Conservation (phyloP, 176 grass and related monocot species). For the Aechmea fasciata region DNA sequence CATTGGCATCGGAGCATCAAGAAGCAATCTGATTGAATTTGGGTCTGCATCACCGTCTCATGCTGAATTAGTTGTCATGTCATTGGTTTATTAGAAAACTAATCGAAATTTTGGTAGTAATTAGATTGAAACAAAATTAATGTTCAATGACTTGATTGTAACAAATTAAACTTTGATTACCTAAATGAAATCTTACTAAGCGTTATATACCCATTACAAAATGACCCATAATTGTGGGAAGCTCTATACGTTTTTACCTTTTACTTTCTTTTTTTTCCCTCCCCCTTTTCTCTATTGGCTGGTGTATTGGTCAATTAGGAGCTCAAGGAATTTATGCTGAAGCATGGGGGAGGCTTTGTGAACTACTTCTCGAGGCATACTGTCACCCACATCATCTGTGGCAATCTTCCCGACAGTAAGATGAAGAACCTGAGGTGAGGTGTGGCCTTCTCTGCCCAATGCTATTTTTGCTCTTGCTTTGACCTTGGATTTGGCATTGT, state of each 20-base stretch:
- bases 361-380: conserved; percentile 88
- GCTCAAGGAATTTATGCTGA: conserved; percentile 83
- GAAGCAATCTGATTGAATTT: too few relatives aligned
- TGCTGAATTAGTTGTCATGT: too few relatives aligned
- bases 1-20: too few relatives aligned
- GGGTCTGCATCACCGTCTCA: too few relatives aligned
- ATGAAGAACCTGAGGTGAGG: conserved; percentile 71
- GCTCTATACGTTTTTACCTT: too few relatives aligned
- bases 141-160: neutral
- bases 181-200: neutral
- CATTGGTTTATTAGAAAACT: too few relatives aligned
- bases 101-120: neutral
- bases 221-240: too few relatives aligned
- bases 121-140: too few relatives aligned
- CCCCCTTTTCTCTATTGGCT: neutral
- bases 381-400: conserved; percentile 78
- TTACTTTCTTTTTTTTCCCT: neutral
- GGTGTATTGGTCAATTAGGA: conserved; percentile 34
- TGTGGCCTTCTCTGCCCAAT: neutral
- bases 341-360: conserved; percentile 67
- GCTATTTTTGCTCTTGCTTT: neutral
- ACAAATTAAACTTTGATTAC: too few relatives aligned
- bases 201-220: neutral
- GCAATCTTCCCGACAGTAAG: conserved; percentile 69
- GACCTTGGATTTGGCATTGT: conserved; percentile 1